These are phyloP conservation scores for Pharus latifolius DNA, from an alignment of 176 grass and related monocot genomes.

Conservation along the genomic window DNA sequence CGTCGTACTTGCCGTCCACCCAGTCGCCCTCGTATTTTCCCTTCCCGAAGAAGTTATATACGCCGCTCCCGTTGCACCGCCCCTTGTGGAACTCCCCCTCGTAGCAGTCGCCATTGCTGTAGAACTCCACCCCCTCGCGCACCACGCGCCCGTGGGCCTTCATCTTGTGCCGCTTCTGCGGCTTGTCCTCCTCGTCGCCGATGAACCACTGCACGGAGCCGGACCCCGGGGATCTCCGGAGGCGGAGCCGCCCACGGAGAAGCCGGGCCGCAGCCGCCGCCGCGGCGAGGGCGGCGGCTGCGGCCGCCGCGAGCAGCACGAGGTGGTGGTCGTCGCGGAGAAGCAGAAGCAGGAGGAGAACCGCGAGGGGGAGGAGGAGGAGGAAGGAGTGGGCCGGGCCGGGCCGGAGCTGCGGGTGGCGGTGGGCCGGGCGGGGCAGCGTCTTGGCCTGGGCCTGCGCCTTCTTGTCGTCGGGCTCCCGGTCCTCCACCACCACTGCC, in stretches of 20 bases:
- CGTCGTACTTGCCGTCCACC: conserved; percentile 61
- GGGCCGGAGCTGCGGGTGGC: conserved; percentile 22
- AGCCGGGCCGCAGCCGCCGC: conserved; percentile 32
- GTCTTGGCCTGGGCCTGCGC: conserved; percentile 28
- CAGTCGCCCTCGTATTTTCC: conserved; percentile 66
- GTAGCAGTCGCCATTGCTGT: conserved; percentile 60
- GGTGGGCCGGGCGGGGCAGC: background rate
- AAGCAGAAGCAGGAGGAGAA: conserved; percentile 42
- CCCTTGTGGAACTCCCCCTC: conserved; percentile 71
- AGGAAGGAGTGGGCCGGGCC: conserved; percentile 10
- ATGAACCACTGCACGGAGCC: conserved; percentile 64
- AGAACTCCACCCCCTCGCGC: conserved; percentile 51
- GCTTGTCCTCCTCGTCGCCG: conserved; percentile 39
- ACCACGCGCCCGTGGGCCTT: conserved; percentile 22
- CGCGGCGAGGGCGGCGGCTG: conserved; percentile 23
- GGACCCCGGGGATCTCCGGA: conserved; percentile 12
- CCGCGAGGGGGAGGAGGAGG: conserved; percentile 28
- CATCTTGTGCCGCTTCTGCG: conserved; percentile 4
- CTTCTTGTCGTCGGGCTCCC: conserved; percentile 53
- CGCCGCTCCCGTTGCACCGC: conserved; percentile 49
- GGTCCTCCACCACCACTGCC: conserved; percentile 42
- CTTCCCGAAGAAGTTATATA: conserved; percentile 40
- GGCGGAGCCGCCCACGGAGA: conserved; percentile 22
- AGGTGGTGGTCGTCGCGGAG: conserved; percentile 30
- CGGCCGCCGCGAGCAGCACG: conserved; percentile 25